These are phyloP conservation scores for Arctostaphylos glauca DNA, from an alignment of 148 eudicot species.

Conservation along the genomic window DNA sequence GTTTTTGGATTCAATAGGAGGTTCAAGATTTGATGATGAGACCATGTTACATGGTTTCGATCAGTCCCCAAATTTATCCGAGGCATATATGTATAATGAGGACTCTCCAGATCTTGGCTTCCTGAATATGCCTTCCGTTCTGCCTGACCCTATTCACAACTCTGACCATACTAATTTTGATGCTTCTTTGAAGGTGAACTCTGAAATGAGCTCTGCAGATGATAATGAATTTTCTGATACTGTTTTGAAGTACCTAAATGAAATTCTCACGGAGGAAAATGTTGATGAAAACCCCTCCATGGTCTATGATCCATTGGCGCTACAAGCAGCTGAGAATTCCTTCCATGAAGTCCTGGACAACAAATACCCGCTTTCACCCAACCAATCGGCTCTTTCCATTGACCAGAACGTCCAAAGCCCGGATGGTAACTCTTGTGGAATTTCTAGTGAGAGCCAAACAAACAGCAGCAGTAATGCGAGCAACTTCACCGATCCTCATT, in stretches of 20 bases:
- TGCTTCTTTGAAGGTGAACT: background rate
- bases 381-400: background rate
- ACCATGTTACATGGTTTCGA: constrained; percentile 11
- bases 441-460: constrained; percentile 8
- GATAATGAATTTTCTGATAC: constrained; percentile 46
- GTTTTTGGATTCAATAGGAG: background rate
- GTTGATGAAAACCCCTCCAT: constrained; percentile 29
- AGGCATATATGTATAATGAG: constrained; percentile 10
- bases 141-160: background rate
- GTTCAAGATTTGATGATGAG: constrained; percentile 17
- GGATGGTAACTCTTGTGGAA: constrained; percentile 20
- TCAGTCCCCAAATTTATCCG: constrained; percentile 8
- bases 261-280: constrained; percentile 63
- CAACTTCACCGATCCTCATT: constrained; percentile 1
- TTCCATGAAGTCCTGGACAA: constrained; percentile 48
- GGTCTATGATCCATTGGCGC: constrained; percentile 40
- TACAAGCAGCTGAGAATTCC: constrained; percentile 50
- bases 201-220: constrained; percentile 7
- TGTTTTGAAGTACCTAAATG: constrained; percentile 40
- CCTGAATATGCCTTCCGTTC: constrained; percentile 16
- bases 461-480: constrained; percentile 13
- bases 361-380: constrained; percentile 12
- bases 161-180: background rate
- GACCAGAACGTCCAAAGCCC: constrained; percentile 22
- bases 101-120: constrained; percentile 18